These are phyloP conservation scores for Phytopythium chamaehyphon DNA, from an alignment of 352 stramenopile species.

Conservation along the genomic window DNA sequence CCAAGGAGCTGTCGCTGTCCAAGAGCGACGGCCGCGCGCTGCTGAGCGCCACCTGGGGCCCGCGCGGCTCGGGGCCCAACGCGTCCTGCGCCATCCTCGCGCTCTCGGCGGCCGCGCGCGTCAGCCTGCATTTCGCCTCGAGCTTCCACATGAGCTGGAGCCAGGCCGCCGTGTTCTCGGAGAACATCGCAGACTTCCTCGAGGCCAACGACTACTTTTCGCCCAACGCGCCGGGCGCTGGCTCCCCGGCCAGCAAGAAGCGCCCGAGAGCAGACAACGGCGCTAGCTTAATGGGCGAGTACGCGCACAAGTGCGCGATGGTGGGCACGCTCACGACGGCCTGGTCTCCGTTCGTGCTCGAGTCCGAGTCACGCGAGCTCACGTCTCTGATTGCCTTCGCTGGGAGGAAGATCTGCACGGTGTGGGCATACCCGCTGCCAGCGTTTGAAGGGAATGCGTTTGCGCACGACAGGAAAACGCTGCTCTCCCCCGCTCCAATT, in stretches of 20 bases:
- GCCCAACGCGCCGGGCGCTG: conserved; percentile 11
- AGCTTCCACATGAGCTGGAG: conserved; percentile 81
- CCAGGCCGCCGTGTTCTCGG: conserved; percentile 63
- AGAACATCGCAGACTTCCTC: conserved; percentile 62
- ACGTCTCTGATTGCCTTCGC: conserved; percentile 68
- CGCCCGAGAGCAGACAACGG: too few relatives aligned
- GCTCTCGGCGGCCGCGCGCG: conserved; percentile 49
- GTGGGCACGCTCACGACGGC: conserved; percentile 60
- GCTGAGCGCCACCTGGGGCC: conserved; percentile 59
- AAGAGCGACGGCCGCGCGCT: conserved; percentile 68
- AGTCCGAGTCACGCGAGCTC: conserved; percentile 29
- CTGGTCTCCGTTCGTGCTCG: conserved; percentile 66
- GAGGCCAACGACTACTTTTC: conserved; percentile 32
- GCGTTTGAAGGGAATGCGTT: conserved; percentile 24
- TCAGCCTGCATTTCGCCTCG: conserved; percentile 72
- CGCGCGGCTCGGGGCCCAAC: conserved; percentile 67
- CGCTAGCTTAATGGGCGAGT: conserved; percentile 46
- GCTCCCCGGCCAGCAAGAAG: conserved; percentile 11
- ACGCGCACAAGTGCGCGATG: conserved; percentile 50
- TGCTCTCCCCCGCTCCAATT: conserved; percentile 36
- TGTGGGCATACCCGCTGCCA: conserved; percentile 65
- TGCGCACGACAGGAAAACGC: conserved; percentile 8
- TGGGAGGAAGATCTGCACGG: conserved; percentile 53
- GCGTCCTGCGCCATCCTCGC: conserved; percentile 62
- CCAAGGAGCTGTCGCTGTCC: conserved; percentile 76